Evolutionary conservation across 306 rosid genomes (phyloP).

Genomic region (Mucuna pruriens): DNA sequence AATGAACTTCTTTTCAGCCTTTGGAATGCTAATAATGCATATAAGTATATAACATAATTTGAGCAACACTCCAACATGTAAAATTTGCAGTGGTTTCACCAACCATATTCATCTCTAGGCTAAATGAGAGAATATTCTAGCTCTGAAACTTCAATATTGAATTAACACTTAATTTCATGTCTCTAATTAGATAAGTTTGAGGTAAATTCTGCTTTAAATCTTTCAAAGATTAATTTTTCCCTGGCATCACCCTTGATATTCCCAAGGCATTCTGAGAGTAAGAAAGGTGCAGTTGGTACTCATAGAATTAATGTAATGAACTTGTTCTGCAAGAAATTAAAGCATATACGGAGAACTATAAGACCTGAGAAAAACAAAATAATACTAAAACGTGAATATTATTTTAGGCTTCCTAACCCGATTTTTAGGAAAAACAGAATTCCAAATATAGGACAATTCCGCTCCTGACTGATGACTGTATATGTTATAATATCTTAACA

Average conservation of each 20-base stretch:
- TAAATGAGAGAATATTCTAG: constrained; percentile 22
- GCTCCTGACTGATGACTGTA: background rate
- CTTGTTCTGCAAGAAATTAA: background rate
- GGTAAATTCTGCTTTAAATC: constrained; percentile 14
- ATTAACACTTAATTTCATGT: constrained; percentile 8
- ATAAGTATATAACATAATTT: background rate
- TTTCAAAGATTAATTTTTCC: background rate
- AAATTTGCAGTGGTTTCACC: constrained; percentile 20
- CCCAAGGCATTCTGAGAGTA: constrained; percentile 23
- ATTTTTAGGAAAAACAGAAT: background rate
- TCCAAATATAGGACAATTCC: background rate
- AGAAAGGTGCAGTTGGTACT: background rate
- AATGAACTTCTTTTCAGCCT: constrained; percentile 5
- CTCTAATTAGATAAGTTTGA: background rate
- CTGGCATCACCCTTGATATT: constrained; percentile 7
- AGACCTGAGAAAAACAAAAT: constrained; percentile 5
- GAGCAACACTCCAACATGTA: constrained; percentile 13
- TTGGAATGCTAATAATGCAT: constrained; percentile 5
- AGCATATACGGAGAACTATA: constrained; percentile 5
- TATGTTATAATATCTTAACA: constrained; percentile 16
- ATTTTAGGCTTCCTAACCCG: background rate
- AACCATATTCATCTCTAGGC: constrained; percentile 3
- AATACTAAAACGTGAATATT: background rate
- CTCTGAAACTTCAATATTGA: background rate
- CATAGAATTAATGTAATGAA: constrained; percentile 19